A percentile compares a stretch with the other conserved stretches of the same genome.
Conservation (phyloP, 2,329 filamentous ascomycete species). For the Arthroderma uncinatum region DNA sequence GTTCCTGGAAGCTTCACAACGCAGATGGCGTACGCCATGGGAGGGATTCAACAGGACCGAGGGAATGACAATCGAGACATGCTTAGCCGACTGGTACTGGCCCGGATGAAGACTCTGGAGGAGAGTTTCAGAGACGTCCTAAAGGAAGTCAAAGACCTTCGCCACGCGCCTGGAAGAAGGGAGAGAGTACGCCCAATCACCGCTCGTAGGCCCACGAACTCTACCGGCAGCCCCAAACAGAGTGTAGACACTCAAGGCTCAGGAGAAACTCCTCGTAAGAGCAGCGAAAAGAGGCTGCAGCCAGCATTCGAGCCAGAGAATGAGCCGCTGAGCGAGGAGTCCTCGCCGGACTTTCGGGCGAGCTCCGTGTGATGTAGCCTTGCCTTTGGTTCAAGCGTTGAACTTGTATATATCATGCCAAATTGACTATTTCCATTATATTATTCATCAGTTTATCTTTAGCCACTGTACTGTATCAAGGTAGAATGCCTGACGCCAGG, state of each 20-base stretch:
- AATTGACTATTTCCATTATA: background rate
- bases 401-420: background rate
- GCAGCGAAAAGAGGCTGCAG: background rate
- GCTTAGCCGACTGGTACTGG: conserved; percentile 68
- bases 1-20: conserved; percentile 68
- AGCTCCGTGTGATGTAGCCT: conserved; percentile 7
- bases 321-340: background rate
- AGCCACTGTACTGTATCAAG: too few relatives aligned
- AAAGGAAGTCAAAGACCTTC: conserved; percentile 57
- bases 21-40: conserved; percentile 63
- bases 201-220: background rate
- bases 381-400: background rate
- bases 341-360: background rate
- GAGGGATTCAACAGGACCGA: conserved; percentile 39
- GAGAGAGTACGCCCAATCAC: conserved; percentile 1
- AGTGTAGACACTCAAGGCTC: background rate
- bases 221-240: background rate
- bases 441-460: background rate
- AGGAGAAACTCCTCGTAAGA: background rate
- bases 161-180: conserved; percentile 33
- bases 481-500: too few relatives aligned
- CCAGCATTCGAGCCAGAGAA: background rate
- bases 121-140: conserved; percentile 83
- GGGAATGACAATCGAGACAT: conserved; percentile 53
- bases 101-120: conserved; percentile 85